Percentiles rank a stretch among this genome's conserved stretches.
phyloP scores from a whole-genome alignment of 306 rosid species.

The Luffa acutangula region DNA sequence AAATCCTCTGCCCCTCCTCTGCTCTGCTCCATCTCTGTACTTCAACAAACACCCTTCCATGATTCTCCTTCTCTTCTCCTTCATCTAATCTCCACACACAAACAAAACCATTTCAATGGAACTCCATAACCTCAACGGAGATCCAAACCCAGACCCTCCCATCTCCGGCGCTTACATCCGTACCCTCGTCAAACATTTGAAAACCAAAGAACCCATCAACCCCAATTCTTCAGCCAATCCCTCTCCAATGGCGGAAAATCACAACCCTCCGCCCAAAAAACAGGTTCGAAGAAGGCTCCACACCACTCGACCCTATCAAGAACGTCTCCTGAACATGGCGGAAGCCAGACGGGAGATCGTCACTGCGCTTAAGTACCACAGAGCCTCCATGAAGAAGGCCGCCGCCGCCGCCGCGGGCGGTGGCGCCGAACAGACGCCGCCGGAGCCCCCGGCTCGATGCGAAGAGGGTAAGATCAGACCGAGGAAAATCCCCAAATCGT shows the following conservation, averaged over 20 bases:
- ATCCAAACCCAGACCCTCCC: neutral
- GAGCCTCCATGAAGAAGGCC: slow-evolving; percentile 84
- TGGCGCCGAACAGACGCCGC: slow-evolving; percentile 19
- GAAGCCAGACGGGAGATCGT: slow-evolving; percentile 90
- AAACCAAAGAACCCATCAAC: slow-evolving; percentile 37
- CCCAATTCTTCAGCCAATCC: slow-evolving; percentile 2
- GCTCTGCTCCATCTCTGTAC: slow-evolving; percentile 30
- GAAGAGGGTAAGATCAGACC: slow-evolving; percentile 42
- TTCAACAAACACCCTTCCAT: neutral
- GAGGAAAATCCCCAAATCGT: slow-evolving; percentile 32
- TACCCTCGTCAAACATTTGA: slow-evolving; percentile 54
- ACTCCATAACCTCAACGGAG: slow-evolving; percentile 21
- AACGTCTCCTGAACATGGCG: slow-evolving; percentile 79
- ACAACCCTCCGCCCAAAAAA: slow-evolving; percentile 30
- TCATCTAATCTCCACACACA: neutral
- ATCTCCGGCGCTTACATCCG: slow-evolving; percentile 61
- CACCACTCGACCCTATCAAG: slow-evolving; percentile 70
- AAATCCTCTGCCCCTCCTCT: slow-evolving; percentile 39
- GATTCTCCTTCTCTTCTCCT: neutral
- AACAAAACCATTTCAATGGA: slow-evolving; percentile 11
- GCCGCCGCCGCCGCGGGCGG: neutral
- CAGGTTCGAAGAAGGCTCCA: slow-evolving; percentile 87
- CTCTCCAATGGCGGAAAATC: slow-evolving; percentile 13
- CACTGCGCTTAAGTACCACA: slow-evolving; percentile 77
- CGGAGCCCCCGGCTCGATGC: slow-evolving; percentile 19